phyloP scores from a whole-genome alignment of 306 rosid species.

The Begonia loranthoides region DNA sequence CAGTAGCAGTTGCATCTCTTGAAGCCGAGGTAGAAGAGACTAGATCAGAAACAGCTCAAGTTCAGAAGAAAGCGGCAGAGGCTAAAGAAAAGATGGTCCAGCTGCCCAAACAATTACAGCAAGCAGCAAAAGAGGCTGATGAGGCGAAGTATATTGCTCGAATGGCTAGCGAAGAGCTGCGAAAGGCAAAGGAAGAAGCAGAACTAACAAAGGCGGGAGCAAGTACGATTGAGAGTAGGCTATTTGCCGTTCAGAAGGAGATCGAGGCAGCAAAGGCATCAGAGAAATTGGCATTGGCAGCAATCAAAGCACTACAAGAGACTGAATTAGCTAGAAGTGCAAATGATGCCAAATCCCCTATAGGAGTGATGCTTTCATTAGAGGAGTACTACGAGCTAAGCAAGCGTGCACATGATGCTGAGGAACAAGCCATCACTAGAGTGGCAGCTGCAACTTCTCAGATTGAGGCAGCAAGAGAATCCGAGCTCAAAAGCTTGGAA shows the following conservation, averaged over 20 bases:
- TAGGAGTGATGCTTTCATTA: conserved; percentile 60
- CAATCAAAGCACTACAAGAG: conserved; percentile 81
- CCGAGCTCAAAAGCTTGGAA: conserved; percentile 58
- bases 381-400: conserved; percentile 90
- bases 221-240: conserved; percentile 61
- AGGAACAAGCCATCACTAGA: conserved; percentile 58
- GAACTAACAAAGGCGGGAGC: conserved; percentile 83
- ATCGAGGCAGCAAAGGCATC: conserved; percentile 87
- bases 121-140: conserved; percentile 64
- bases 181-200: conserved; percentile 56
- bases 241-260: conserved; percentile 75
- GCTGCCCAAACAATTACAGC: conserved; percentile 60
- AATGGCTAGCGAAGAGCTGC: conserved; percentile 49
- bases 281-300: conserved; percentile 62
- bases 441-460: conserved; percentile 58
- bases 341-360: conserved; percentile 30
- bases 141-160: conserved; percentile 59
- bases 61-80: conserved; percentile 84
- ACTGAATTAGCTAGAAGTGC: conserved; percentile 47
- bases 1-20: conserved; percentile 69
- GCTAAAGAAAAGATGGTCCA: conserved; percentile 56
- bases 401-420: conserved; percentile 77
- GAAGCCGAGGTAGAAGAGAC: conserved; percentile 68
- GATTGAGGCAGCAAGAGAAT: conserved; percentile 54
- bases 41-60: conserved; percentile 62